Evolutionary conservation across 768 basidiomycete genomes (phyloP).

Genomic region (Calocera viscosa): DNA sequence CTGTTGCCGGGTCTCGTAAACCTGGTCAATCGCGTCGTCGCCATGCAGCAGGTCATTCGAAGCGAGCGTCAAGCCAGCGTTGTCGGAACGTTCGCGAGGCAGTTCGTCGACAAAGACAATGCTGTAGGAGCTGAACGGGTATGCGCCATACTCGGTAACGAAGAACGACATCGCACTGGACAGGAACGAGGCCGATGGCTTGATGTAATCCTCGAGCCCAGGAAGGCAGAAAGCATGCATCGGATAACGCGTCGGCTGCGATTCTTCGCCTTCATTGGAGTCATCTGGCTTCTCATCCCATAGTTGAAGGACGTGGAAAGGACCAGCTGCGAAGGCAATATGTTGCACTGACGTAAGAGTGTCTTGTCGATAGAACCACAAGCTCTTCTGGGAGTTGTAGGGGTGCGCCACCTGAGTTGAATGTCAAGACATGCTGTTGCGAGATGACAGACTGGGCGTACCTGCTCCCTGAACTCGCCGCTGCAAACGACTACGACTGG

Average conservation of each 20-base stretch:
- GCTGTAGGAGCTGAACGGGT: constrained; percentile 92
- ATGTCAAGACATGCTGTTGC: not conserved
- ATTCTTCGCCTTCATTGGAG: constrained; percentile 36
- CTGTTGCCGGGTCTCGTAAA: constrained; percentile 74
- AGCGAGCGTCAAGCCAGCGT: constrained; percentile 69
- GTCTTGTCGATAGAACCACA: constrained; percentile 82
- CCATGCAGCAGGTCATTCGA: constrained; percentile 74
- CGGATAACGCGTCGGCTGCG: constrained; percentile 36
- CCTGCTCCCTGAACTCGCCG: constrained; percentile 91
- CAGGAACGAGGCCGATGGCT: constrained; percentile 58
- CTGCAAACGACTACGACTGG: constrained; percentile 87
- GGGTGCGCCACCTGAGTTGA: constrained; percentile 72
- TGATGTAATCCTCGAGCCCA: constrained; percentile 63
- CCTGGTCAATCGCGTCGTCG: constrained; percentile 84
- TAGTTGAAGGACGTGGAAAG: constrained; percentile 69
- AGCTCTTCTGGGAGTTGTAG: constrained; percentile 82
- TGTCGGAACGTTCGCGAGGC: constrained; percentile 67
- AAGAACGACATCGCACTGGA: constrained; percentile 88
- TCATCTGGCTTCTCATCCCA: constrained; percentile 40
- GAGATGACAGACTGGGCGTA: constrained; percentile 22
- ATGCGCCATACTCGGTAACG: constrained; percentile 82
- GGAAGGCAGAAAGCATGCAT: constrained; percentile 92
- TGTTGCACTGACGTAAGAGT: constrained; percentile 90
- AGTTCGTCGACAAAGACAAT: constrained; percentile 87
- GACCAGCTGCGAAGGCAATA: constrained; percentile 89